Conservation (phyloP, 306 rosid species). For the Sophora flavescens region DNA sequence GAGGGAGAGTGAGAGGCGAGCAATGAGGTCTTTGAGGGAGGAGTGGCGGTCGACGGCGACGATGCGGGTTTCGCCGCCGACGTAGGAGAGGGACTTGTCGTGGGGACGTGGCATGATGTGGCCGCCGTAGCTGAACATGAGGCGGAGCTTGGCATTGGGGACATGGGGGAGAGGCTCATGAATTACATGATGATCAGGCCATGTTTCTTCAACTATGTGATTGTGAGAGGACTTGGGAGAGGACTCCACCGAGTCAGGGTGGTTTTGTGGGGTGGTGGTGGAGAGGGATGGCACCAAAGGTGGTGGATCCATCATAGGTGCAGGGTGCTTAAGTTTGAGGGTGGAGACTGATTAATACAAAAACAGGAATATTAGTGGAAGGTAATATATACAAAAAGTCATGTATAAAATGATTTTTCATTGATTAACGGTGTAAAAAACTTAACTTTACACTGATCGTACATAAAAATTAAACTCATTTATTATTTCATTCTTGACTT, state of each 20-base stretch:
- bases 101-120: conserved; percentile 86
- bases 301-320: conserved; percentile 30
- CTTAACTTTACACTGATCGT: too few relatives aligned
- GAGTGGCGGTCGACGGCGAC: conserved; percentile 69
- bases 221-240: conserved; percentile 52
- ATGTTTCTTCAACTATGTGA: conserved; percentile 53
- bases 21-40: conserved; percentile 59
- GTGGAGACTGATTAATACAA: background rate
- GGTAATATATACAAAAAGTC: too few relatives aligned
- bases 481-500: too few relatives aligned
- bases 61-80: conserved; percentile 92
- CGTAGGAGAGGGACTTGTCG: conserved; percentile 74
- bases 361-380: background rate
- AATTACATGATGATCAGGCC: conserved; percentile 39
- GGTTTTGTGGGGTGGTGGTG: conserved; percentile 42
- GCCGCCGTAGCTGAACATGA: conserved; percentile 92
- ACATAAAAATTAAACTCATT: too few relatives aligned
- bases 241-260: conserved; percentile 60
- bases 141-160: conserved; percentile 74
- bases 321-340: background rate
- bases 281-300: conserved; percentile 8
- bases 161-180: conserved; percentile 56
- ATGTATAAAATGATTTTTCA: too few relatives aligned
- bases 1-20: conserved; percentile 65
- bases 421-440: too few relatives aligned